These are phyloP conservation scores for Papiliotrema fonsecae DNA, from an alignment of 1,284 basidiomycete species.

Conservation along the genomic window DNA sequence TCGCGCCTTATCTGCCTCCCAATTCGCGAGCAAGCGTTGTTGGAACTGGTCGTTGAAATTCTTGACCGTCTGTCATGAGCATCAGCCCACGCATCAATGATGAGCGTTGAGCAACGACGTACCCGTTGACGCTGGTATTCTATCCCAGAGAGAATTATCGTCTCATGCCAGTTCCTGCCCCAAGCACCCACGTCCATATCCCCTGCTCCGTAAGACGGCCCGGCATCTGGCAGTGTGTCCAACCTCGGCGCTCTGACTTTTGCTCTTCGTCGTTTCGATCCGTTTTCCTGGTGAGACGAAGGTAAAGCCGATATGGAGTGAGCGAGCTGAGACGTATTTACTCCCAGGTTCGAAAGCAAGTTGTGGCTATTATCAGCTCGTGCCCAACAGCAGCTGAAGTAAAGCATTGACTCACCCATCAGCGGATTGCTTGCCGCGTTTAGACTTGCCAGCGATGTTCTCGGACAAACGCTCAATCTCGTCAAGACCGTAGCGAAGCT, in stretches of 20 bases:
- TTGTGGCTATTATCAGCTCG: conserved; percentile 17
- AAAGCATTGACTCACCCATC: conserved; percentile 33
- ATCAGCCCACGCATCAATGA: background rate
- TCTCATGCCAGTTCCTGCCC: conserved; percentile 47
- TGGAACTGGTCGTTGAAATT: conserved; percentile 44
- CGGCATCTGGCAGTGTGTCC: conserved; percentile 22
- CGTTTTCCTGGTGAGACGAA: conserved; percentile 4
- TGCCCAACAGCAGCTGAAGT: background rate
- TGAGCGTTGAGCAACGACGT: background rate
- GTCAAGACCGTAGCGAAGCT: conserved; percentile 42
- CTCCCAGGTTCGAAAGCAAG: conserved; percentile 43
- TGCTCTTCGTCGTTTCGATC: conserved; percentile 16
- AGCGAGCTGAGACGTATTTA: conserved; percentile 42
- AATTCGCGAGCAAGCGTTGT: conserved; percentile 36
- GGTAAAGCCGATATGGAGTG: conserved; percentile 40
- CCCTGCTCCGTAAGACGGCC: conserved; percentile 25
- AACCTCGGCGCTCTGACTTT: background rate
- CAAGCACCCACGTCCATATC: conserved; percentile 40
- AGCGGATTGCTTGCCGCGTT: conserved; percentile 23
- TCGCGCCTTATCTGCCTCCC: conserved; percentile 41
- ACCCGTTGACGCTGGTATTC: conserved; percentile 42
- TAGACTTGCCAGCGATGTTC: conserved; percentile 30
- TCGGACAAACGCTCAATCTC: conserved; percentile 46
- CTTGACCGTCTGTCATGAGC: conserved; percentile 32
- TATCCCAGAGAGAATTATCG: conserved; percentile 43